Evolutionary conservation across 208 protist species (phyloP).

Genomic region (Trypanosomatidae sp.): DNA sequence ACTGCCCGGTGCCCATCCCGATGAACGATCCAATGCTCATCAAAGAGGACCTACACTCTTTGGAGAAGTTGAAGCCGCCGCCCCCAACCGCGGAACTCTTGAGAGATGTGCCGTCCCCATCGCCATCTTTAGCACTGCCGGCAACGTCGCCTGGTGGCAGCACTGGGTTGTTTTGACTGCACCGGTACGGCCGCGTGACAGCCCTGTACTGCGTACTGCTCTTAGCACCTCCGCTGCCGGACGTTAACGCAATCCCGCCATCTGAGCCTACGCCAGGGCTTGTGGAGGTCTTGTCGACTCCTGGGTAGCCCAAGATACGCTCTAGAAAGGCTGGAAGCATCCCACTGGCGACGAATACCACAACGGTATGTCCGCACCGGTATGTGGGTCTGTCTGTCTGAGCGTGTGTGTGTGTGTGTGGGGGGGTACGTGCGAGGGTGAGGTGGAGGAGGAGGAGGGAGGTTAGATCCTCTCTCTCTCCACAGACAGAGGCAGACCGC

Average conservation of each 20-base stretch:
- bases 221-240: neutral
- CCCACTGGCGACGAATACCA: neutral
- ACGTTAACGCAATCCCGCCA: neutral
- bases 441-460: neutral
- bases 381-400: neutral
- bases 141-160: neutral
- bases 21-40: neutral
- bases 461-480: neutral
- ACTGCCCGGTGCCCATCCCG: neutral
- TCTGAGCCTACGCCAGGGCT: neutral
- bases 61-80: neutral
- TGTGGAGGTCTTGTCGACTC: neutral
- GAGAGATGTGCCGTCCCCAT: neutral
- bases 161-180: constrained; percentile 14
- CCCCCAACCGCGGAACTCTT: neutral
- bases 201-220: constrained; percentile 24
- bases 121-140: neutral
- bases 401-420: neutral
- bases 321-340: constrained; percentile 27
- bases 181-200: constrained; percentile 29
- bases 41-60: neutral
- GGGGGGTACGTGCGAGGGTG: neutral
- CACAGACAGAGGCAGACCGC: neutral
- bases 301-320: constrained; percentile 14
- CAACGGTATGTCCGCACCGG: neutral